phyloP scores from a whole-genome alignment of 2,329 filamentous ascomycete species.

The Sphaceloma murrayae region DNA sequence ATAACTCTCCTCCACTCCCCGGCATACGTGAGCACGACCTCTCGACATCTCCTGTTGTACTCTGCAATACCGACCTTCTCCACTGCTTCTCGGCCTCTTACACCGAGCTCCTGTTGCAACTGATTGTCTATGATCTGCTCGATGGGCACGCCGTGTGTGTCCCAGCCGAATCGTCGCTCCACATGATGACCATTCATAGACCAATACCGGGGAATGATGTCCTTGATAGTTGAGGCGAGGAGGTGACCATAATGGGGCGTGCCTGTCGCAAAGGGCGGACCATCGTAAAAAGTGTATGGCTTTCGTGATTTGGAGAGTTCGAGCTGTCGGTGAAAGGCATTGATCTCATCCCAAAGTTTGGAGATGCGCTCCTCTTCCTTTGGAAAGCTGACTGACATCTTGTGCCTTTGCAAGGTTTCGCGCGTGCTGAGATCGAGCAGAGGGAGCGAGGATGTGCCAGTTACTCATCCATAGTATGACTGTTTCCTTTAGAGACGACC shows the following conservation, averaged over 20 bases:
- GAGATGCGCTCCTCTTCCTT: constrained; percentile 82
- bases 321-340: constrained; percentile 81
- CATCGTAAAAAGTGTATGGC: constrained; percentile 88
- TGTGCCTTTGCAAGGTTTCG: not conserved
- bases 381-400: constrained; percentile 84
- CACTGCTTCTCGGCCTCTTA: constrained; percentile 79
- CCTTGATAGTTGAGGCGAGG: constrained; percentile 88
- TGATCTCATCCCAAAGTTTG: constrained; percentile 78
- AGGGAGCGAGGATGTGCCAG: not conserved
- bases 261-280: constrained; percentile 47
- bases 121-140: constrained; percentile 98
- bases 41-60: constrained; percentile 85
- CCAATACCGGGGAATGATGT: constrained; percentile 94
- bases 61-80: constrained; percentile 74
- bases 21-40: constrained; percentile 88
- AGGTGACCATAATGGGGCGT: constrained; percentile 65
- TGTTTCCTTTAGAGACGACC: too few relatives aligned
- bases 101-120: constrained; percentile 50
- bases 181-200: constrained; percentile 94
- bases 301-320: constrained; percentile 74
- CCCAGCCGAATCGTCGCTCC: constrained; percentile 88
- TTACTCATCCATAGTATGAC: constrained; percentile 12
- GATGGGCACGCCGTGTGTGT: constrained; percentile 87
- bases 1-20: constrained; percentile 81
- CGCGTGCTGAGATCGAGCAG: not conserved